Percentiles rank a stretch among this genome's conserved stretches.
Conservation (phyloP, 139 green algal genomes). For the Picochlorum sp. region DNA sequence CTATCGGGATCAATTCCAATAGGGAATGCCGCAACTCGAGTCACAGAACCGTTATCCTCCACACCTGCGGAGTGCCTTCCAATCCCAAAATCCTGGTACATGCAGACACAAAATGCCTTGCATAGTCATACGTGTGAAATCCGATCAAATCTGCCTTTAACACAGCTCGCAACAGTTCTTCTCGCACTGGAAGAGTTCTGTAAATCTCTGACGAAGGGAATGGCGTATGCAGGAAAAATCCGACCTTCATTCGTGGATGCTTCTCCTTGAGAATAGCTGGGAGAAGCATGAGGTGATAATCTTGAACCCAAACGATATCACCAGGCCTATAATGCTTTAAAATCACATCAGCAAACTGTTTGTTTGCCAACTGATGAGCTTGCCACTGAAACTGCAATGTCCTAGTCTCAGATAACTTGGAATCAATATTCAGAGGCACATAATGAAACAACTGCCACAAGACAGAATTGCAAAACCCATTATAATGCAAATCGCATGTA, state of each 20-base stretch:
- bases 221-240: slow-evolving; percentile 88
- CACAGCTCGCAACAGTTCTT: slow-evolving; percentile 79
- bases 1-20: slow-evolving; percentile 97
- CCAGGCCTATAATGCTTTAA: slow-evolving; percentile 60
- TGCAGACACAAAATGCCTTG: slow-evolving; percentile 84
- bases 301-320: slow-evolving; percentile 87
- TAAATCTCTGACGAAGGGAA: slow-evolving; percentile 85
- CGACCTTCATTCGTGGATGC: slow-evolving; percentile 70
- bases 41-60: slow-evolving; percentile 86
- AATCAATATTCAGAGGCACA: slow-evolving; percentile 88
- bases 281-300: slow-evolving; percentile 96
- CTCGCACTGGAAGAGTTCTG: slow-evolving; percentile 67
- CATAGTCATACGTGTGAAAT: slow-evolving; percentile 95
- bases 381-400: slow-evolving; percentile 85
- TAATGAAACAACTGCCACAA: slow-evolving; percentile 99
- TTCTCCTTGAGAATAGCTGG: slow-evolving; percentile 78
- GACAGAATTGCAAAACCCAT: slow-evolving; percentile 96
- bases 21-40: slow-evolving; percentile 78
- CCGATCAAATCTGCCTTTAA: slow-evolving; percentile 82
- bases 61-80: slow-evolving; percentile 82
- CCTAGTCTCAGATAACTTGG: slow-evolving; percentile 71
- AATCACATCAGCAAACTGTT: slow-evolving; percentile 67
- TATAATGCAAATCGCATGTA: slow-evolving; percentile 57
- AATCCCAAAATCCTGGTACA: slow-evolving; percentile 88
- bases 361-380: slow-evolving; percentile 69